These are phyloP conservation scores for Sporisorium reilianum DNA, from an alignment of 1,284 basidiomycete genomes.

Conservation along the genomic window DNA sequence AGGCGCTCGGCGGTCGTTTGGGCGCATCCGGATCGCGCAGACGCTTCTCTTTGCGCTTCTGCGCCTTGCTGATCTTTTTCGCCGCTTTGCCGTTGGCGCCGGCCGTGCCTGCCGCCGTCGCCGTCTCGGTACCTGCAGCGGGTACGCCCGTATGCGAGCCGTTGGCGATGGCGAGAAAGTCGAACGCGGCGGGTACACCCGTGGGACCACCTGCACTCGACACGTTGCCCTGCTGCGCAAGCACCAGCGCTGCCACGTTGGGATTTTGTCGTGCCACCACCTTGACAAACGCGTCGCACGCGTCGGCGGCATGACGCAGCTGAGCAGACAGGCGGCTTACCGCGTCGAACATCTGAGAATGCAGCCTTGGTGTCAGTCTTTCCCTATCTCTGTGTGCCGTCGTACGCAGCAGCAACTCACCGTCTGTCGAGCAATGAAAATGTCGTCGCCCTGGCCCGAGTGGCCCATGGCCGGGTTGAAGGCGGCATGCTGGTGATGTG, in stretches of 20 bases:
- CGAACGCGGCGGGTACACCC: slow-evolving; percentile 42
- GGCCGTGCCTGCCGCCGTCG: slow-evolving; percentile 31
- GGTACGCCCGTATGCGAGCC: slow-evolving; percentile 37
- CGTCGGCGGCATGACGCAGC: slow-evolving; percentile 53
- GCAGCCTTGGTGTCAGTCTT: neutral
- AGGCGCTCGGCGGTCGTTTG: slow-evolving; percentile 64
- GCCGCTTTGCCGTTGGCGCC: slow-evolving; percentile 45
- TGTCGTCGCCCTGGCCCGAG: slow-evolving; percentile 46
- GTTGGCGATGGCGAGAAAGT: slow-evolving; percentile 49
- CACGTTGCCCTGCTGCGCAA: slow-evolving; percentile 50
- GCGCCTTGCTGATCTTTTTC: slow-evolving; percentile 55
- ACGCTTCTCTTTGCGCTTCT: slow-evolving; percentile 54
- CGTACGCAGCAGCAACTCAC: slow-evolving; percentile 31
- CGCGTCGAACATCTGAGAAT: slow-evolving; percentile 50
- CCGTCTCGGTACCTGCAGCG: slow-evolving; percentile 34
- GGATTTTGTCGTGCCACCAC: slow-evolving; percentile 54
- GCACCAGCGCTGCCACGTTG: slow-evolving; percentile 52
- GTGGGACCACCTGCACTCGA: slow-evolving; percentile 27
- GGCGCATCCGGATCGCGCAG: slow-evolving; percentile 61
- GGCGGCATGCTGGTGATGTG: slow-evolving; percentile 45
- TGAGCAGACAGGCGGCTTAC: slow-evolving; percentile 53
- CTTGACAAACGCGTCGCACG: slow-evolving; percentile 58
- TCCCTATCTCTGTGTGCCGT: too few species aligned
- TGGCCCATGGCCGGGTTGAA: slow-evolving; percentile 49
- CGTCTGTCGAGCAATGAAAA: slow-evolving; percentile 50